Evolutionary conservation across 352 stramenopile species (phyloP).

Genomic region (Globisporangium iwayamae): DNA sequence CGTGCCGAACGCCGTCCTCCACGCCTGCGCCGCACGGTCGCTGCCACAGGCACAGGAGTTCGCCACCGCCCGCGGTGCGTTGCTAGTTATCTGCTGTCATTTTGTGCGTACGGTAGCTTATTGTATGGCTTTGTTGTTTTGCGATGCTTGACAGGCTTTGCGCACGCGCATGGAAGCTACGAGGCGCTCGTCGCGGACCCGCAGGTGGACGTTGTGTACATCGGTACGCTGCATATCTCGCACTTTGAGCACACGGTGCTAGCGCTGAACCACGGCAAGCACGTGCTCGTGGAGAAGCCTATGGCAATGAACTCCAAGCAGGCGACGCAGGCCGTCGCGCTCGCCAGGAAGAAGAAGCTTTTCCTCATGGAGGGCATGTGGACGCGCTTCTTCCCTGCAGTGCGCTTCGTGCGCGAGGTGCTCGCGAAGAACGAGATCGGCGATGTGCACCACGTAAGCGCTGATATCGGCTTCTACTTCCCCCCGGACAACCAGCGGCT

Average conservation of each 20-base stretch:
- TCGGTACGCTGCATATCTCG: constrained; percentile 82
- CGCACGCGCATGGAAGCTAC: constrained; percentile 74
- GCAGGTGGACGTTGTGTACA: constrained; percentile 85
- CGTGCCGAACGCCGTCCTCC: constrained; percentile 22
- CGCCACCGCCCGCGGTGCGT: constrained; percentile 25
- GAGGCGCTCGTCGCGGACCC: constrained; percentile 66
- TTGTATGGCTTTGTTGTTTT: background rate
- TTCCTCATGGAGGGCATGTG: constrained; percentile 79
- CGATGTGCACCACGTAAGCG: constrained; percentile 51
- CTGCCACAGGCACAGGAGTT: constrained; percentile 35
- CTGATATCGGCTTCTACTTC: constrained; percentile 60
- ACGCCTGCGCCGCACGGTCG: constrained; percentile 42
- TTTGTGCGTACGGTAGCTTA: background rate
- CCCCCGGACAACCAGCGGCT: constrained; percentile 45
- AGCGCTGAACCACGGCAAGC: constrained; percentile 70
- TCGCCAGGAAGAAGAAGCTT: constrained; percentile 47
- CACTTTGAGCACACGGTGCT: constrained; percentile 66
- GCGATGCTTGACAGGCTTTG: constrained; percentile 28
- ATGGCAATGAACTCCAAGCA: constrained; percentile 80
- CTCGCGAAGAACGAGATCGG: constrained; percentile 43
- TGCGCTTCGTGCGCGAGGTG: constrained; percentile 37
- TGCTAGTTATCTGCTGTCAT: background rate
- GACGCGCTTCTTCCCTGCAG: constrained; percentile 72
- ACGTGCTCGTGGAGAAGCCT: constrained; percentile 90
- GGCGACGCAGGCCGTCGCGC: constrained; percentile 47